These are phyloP conservation scores for Trichoderma semiorbis DNA, from an alignment of 2,329 filamentous ascomycete genomes.

Conservation along the genomic window DNA sequence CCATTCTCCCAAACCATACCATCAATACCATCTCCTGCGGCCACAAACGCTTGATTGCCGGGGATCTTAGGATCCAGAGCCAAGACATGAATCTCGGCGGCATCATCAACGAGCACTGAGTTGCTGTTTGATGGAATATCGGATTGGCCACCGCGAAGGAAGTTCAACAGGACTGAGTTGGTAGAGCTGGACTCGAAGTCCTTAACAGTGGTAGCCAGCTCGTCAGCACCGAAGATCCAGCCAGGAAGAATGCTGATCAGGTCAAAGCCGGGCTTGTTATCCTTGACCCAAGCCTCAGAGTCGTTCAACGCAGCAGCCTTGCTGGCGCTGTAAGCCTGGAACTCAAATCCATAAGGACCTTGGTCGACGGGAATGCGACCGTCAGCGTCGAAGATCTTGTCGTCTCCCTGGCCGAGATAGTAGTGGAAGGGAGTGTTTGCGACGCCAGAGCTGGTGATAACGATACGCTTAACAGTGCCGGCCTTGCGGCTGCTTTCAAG, in stretches of 20 bases:
- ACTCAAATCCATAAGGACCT: neutral
- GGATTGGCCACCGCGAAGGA: neutral
- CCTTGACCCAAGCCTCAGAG: neutral
- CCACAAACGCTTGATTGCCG: neutral
- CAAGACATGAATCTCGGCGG: neutral
- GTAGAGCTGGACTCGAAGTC: neutral
- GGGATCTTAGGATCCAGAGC: neutral
- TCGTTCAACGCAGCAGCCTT: neutral
- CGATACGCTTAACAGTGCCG: neutral
- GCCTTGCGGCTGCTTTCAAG: neutral
- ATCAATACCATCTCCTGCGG: neutral
- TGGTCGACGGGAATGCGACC: neutral
- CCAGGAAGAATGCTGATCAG: constrained; percentile 5
- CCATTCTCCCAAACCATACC: neutral
- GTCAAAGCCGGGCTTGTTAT: neutral
- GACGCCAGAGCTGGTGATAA: neutral
- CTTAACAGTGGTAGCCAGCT: neutral
- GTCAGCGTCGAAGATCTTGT: neutral
- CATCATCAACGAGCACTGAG: neutral
- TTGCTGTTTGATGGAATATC: neutral
- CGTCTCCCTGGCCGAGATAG: neutral
- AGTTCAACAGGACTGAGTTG: neutral
- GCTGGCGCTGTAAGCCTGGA: neutral
- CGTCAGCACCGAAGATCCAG: neutral
- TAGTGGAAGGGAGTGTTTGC: neutral